These are phyloP conservation scores for Vigna hirtella DNA, from an alignment of 306 rosid genomes.

Conservation along the genomic window DNA sequence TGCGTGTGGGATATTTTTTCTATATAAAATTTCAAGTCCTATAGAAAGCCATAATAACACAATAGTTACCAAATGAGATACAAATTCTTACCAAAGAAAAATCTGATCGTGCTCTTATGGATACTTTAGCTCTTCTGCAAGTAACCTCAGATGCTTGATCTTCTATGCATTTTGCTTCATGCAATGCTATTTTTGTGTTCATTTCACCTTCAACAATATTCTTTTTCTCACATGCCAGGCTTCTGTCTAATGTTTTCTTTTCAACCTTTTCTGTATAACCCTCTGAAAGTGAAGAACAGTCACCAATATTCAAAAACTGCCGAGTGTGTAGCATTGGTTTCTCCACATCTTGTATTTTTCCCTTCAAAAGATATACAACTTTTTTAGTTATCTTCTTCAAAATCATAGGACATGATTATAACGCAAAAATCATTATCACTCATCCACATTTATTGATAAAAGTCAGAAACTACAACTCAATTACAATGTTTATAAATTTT, in stretches of 20 bases:
- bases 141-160: slow-evolving; percentile 33
- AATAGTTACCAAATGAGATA: not conserved
- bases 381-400: not conserved
- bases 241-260: slow-evolving; percentile 19
- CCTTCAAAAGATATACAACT: slow-evolving; percentile 22
- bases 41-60: not conserved
- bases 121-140: slow-evolving; percentile 54
- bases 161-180: slow-evolving; percentile 35
- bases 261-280: slow-evolving; percentile 28
- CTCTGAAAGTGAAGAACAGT: slow-evolving; percentile 24
- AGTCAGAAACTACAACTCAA: not conserved
- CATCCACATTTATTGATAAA: not conserved
- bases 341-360: slow-evolving; percentile 12
- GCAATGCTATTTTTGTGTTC: slow-evolving; percentile 35
- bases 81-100: slow-evolving; percentile 48
- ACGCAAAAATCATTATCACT: not conserved
- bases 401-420: not conserved
- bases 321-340: slow-evolving; percentile 35
- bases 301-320: slow-evolving; percentile 46
- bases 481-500: not conserved
- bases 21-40: not conserved
- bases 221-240: slow-evolving; percentile 14
- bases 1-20: not conserved
- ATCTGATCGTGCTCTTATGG: slow-evolving; percentile 56
- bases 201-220: slow-evolving; percentile 15